Percentiles rank a stretch among this genome's conserved stretches.
Conservation (phyloP, 768 basidiomycete genomes). For the Gyrodon lividus region DNA sequence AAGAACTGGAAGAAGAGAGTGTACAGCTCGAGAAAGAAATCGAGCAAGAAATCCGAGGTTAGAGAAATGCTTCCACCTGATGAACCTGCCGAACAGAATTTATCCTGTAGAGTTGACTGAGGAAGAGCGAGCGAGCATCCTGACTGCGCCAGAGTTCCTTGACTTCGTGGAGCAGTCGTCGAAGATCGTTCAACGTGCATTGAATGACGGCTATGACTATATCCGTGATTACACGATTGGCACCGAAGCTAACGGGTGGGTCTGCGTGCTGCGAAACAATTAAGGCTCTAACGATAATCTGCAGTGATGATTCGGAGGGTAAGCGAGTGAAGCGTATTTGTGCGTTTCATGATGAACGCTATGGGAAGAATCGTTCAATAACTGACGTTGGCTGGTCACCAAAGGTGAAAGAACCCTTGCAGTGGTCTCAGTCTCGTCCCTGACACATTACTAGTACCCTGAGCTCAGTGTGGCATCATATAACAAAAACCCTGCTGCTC, state of each 20-base stretch:
- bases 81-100: constrained; percentile 4
- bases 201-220: constrained; percentile 96
- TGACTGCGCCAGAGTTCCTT: constrained; percentile 86
- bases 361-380: constrained; percentile 90
- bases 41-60: constrained; percentile 82
- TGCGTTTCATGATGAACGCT: constrained; percentile 88
- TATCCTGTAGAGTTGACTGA: constrained; percentile 69
- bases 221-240: constrained; percentile 95
- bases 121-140: constrained; percentile 79
- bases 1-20: constrained; percentile 80
- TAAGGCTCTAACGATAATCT: constrained; percentile 8
- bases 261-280: constrained; percentile 9
- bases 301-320: constrained; percentile 87
- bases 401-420: constrained; percentile 54
- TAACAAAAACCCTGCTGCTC: constrained; percentile 91
- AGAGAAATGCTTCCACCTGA: neutral
- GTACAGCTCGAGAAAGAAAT: constrained; percentile 83
- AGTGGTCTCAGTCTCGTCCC: neutral
- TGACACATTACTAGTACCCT: constrained; percentile 63
- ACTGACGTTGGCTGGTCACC: constrained; percentile 98
- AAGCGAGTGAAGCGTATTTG: constrained; percentile 91
- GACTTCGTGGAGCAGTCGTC: constrained; percentile 94
- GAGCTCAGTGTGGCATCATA: constrained; percentile 95
- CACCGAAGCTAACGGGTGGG: constrained; percentile 79
- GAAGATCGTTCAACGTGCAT: constrained; percentile 90